Base-by-base conservation (phyloP, 768 basidiomycete species). In the Fomitopsis pulvina region DNA sequence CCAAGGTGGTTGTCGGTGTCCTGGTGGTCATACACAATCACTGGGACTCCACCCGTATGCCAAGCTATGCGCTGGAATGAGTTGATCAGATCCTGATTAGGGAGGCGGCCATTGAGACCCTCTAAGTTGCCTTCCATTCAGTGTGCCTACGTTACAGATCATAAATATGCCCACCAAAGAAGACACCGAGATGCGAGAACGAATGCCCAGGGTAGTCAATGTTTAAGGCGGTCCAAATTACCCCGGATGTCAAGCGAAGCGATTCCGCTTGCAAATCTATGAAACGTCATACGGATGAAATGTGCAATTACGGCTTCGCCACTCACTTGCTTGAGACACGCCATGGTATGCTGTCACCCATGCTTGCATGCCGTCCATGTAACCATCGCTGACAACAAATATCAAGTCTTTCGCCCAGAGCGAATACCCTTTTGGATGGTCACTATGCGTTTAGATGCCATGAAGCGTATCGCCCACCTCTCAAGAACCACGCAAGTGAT, bases 191-290 rank as follows among this genome's bases (percentile, higher is more conserved):
- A 62, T 97, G 91, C 9, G 88, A 92, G 68, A 98, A 95, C 0
- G 94, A 97, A 66, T 99, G 95, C 0, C 92, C 89, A 0, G 93
- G 91, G 65, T 97, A 98, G 64, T 98, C 96, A 38, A 99, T 80
- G 57, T 87, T 88, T 41, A 99, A 68, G 10, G 92, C 92, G 1
- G 89, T 92, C 96, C 96, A 99, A 38, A 99, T 87, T 5, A 93
- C 86, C 2, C 93, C 94, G 2, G 91, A 90, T 1, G 80, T 65
- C 21, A 89, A 61, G 28, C 71, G 66, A 30, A 96, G 71, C 8
- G 73, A 69, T 29, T 87, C 81, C 1, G 79, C 77, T n/a, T 70
- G 57, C 16, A 92, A 70, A 60, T 85, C 92, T 93, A 50, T 6
- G 24, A 27, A 45, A 41, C 10, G n/a, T 39, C 3, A 16, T 5